These are phyloP conservation scores for Taxawa tesnikishii DNA, from an alignment of 2,329 filamentous ascomycete genomes.

Conservation along the genomic window DNA sequence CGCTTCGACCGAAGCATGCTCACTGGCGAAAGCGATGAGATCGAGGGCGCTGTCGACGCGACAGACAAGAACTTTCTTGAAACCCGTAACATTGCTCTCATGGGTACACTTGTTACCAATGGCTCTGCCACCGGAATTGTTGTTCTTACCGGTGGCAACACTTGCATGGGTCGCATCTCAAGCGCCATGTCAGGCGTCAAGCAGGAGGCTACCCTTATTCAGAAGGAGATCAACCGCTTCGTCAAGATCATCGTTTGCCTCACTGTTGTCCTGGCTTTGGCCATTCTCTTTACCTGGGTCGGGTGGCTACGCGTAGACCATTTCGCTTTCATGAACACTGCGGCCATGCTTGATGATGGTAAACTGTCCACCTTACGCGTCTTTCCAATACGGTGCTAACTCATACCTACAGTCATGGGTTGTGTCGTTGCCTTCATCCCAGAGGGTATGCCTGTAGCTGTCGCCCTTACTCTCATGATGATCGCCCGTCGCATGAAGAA, in stretches of 20 bases:
- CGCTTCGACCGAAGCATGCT: conserved; percentile 31
- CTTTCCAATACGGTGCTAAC: no score
- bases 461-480: conserved; percentile 27
- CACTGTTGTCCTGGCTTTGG: conserved; percentile 24
- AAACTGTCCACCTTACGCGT: no score
- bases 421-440: conserved; percentile 17
- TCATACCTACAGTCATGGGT: conserved; percentile 1
- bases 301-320: conserved; percentile 29
- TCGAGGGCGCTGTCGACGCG: conserved; percentile 27
- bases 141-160: conserved; percentile 26
- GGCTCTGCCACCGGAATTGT: conserved; percentile 28
- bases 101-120: conserved; percentile 31
- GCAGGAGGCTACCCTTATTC: conserved; percentile 28
- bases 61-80: conserved; percentile 31
- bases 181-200: conserved; percentile 25
- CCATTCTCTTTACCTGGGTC: conserved; percentile 34
- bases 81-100: conserved; percentile 31
- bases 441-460: conserved; percentile 17
- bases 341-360: conserved; percentile 34
- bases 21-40: conserved; percentile 31
- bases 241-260: conserved; percentile 29
- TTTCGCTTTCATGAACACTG: conserved; percentile 26
- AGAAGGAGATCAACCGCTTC: conserved; percentile 31
- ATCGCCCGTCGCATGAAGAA: conserved; percentile 31
- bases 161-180: conserved; percentile 31